Base-by-base conservation (phyloP, 1,284 basidiomycete species). In the Irpex lacteus region DNA sequence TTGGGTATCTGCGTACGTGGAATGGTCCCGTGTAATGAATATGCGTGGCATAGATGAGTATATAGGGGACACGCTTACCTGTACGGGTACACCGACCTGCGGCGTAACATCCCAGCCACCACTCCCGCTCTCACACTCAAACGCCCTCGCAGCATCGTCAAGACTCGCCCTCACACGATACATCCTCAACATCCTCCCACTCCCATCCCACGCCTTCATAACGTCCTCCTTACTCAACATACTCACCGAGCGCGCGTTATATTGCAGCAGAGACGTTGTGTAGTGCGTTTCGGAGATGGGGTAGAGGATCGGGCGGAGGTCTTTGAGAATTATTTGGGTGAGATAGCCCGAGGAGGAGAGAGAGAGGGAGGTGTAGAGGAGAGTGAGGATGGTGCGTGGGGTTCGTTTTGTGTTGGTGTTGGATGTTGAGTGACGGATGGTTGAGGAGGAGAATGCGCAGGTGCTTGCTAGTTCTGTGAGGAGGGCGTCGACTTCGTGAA, bases 311-410 rank as follows among this genome's bases (percentile, higher is more conserved):
- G 94, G 92, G 18, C 88, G 83, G 0, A 96, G 77, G 72, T 96
- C 94, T 66, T 90, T 91, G 26, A 96, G 81, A 63, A 97, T 91
- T 64, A 96, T 88, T 71, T 96, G 93, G 0, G 88, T 88, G 59
- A 95, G 77, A 62, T 89, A 83, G 0, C 85, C 79, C 0, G 89
- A 82, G 52, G 91, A 88, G 4, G 74, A 74, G 0, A 92, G 85
- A 0, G 85, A 78, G 2, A 93, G 74, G 2, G 75, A 72, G 18
- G 79, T 76, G 67, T 85, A 92, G 2, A 93, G 77, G 15, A 77
- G 72, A 15, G 76, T 75, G 2, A 92, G 75, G 60, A 92, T 84
- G 40, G 40, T 47, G 40, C 40, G 40, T n/a, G 40, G 40, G 40
- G 13, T n/a, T 47, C 40, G 40, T 47, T 47, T 47, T 47, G 40